Evolutionary conservation across 2,329 filamentous ascomycete genomes (phyloP), one percentile per base, ranked within the genome.

Genomic region (Parasarocladium wereldwijsianum): DNA sequence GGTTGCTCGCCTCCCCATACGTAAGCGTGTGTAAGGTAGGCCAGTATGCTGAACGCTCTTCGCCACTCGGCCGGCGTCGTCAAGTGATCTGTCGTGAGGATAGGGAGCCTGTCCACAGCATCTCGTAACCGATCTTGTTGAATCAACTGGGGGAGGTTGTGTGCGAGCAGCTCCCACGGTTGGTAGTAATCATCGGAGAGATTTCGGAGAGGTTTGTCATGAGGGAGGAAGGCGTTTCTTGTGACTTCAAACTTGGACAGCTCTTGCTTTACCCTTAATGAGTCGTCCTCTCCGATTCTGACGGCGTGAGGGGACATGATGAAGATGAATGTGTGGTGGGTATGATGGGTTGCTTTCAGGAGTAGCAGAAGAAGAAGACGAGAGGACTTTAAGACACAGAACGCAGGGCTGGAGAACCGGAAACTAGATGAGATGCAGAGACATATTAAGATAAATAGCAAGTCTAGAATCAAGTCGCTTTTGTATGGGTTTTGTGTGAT

Each of bases 1-100:
- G 85, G 79, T 32, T 60, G 65, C 24, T 81, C 70, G 14, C 80
- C 83, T 33, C 84, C 83, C 87, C 87, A 96, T 13, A 94, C 74
- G 51, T 93, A 93, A 8, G 72, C 76, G 51, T 96, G 84, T 1
- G 82, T 65, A 32, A 93, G 66, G 44, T 92, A 90, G 0, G 69
- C 72, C 24, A 94, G 60, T 6, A 92, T 62, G 3, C 76, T 66
- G 50, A 92, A 93, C 32, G 84, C 84, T 40, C 85, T 64, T 38
- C 77, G 65, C 82, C 82, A 92, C 57, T 93, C 79, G 2, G 67
- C 54, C 40, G 82, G 74, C 2, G 63, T 65, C 4, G 52, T 49
- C 5, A 93, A 60, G 5, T 64, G 58, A 12, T 70, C 60, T 1
- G 76, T 78, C 1, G 74, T 76, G 1, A 93, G 60, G 1, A 83